Percentiles rank a stretch among this genome's conserved stretches.
Evolutionary conservation across 2,329 filamentous ascomycete genomes (phyloP).

Genomic region (Trichoderma sp.): DNA sequence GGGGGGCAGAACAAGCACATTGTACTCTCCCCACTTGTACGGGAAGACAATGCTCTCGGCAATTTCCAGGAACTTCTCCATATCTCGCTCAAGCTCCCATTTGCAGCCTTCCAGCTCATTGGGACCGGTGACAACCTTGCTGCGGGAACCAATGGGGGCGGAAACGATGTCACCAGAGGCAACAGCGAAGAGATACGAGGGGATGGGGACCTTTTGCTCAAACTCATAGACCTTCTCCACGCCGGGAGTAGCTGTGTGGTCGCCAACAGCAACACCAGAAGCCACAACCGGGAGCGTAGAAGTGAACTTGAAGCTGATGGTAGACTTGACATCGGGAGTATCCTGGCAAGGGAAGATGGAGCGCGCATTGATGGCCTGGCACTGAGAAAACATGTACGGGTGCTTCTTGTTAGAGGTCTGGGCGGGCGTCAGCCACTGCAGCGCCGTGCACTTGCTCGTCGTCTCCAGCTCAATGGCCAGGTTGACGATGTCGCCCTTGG

Average conservation of each 20-base stretch:
- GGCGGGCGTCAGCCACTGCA: constrained; percentile 92
- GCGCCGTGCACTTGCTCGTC: constrained; percentile 82
- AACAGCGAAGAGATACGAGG: constrained; percentile 91
- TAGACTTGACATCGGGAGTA: constrained; percentile 96
- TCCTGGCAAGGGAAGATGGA: constrained; percentile 97
- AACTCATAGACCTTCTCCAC: constrained; percentile 75
- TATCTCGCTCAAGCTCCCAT: constrained; percentile 89
- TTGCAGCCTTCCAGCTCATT: constrained; percentile 82
- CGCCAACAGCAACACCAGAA: constrained; percentile 68
- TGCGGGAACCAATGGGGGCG: constrained; percentile 83
- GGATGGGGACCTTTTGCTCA: constrained; percentile 88
- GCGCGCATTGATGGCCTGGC: constrained; percentile 92
- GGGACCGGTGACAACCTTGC: constrained; percentile 81
- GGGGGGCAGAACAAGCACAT: constrained; percentile 84
- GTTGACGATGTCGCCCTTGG: constrained; percentile 55
- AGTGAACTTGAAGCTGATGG: constrained; percentile 83
- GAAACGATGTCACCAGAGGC: constrained; percentile 82
- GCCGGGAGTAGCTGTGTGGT: constrained; percentile 46
- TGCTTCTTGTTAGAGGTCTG: constrained; percentile 96
- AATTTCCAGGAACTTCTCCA: constrained; percentile 86
- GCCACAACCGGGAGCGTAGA: constrained; percentile 89
- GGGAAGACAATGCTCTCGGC: constrained; percentile 81
- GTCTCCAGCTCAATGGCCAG: constrained; percentile 73
- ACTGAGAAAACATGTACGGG: constrained; percentile 98
- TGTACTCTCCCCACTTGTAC: constrained; percentile 94